These are phyloP conservation scores for Cyclostephanos invisitatus DNA, from an alignment of 108 stramenopile genomes.

Conservation along the genomic window DNA sequence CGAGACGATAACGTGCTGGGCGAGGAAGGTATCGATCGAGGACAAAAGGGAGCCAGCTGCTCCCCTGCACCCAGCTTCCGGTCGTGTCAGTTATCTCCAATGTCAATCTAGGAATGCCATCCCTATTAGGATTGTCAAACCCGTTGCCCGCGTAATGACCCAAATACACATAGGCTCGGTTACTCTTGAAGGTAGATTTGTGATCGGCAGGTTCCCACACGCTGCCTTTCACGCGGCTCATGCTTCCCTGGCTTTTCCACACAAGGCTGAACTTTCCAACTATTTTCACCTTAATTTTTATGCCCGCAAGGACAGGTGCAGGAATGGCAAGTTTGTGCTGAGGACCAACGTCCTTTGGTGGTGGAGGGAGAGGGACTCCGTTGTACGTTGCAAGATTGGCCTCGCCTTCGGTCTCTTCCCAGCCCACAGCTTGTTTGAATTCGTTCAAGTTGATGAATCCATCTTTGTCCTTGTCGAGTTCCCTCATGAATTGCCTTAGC, in stretches of 20 bases:
- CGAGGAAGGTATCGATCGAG: conserved; percentile 90
- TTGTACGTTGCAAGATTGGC: conserved; percentile 65
- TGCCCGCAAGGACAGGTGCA: conserved; percentile 84
- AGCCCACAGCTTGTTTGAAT: conserved; percentile 94
- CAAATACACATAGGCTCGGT: conserved; percentile 88
- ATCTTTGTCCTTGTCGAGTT: conserved; percentile 92
- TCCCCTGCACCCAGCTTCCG: conserved; percentile 87
- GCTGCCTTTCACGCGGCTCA: conserved; percentile 89
- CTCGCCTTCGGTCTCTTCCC: conserved; percentile 77
- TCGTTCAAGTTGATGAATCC: conserved; percentile 94
- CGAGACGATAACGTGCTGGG: conserved; percentile 92
- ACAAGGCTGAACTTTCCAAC: conserved; percentile 78
- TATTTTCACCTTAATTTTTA: conserved; percentile 94
- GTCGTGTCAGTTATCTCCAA: conserved; percentile 95
- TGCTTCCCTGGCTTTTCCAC: conserved; percentile 95
- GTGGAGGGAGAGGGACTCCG: conserved; percentile 70
- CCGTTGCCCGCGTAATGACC: conserved; percentile 90
- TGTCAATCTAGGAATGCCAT: conserved; percentile 74
- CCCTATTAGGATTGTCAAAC: conserved; percentile 86
- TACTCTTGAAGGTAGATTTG: conserved; percentile 70
- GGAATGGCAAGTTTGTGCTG: conserved; percentile 81
- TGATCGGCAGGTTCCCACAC: conserved; percentile 88
- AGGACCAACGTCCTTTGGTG: conserved; percentile 77
- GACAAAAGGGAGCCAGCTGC: conserved; percentile 92
- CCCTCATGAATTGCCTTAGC: conserved; percentile 88